Percentiles rank a stretch among this genome's conserved stretches.
Evolutionary conservation across 2,329 filamentous ascomycete genomes (phyloP).

Genomic region (Laburnicola sp.): DNA sequence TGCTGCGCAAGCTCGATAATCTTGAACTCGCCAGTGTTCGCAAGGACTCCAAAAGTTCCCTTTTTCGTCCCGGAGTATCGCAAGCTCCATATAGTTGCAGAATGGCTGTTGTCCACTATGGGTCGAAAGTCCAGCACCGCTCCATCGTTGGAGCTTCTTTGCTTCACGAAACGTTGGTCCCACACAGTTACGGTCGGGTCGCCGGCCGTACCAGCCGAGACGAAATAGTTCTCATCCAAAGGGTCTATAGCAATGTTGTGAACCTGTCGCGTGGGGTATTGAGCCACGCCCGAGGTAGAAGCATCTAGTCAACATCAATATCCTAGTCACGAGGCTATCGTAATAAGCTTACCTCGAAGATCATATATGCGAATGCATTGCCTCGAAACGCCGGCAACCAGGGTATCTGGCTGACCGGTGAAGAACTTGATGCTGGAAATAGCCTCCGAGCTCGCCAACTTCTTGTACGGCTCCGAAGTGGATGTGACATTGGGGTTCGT

Average conservation of each 20-base stretch:
- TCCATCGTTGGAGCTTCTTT: constrained; percentile 38
- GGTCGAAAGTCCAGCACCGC: constrained; percentile 62
- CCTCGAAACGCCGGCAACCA: constrained; percentile 75
- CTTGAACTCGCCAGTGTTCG: constrained; percentile 63
- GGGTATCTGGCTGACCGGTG: constrained; percentile 71
- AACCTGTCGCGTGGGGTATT: constrained; percentile 61
- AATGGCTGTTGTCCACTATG: constrained; percentile 53
- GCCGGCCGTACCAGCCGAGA: constrained; percentile 72
- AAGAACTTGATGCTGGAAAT: constrained; percentile 84
- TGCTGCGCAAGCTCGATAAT: constrained; percentile 59
- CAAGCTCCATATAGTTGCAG: constrained; percentile 63
- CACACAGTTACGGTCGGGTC: constrained; percentile 75
- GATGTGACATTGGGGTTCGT: constrained; percentile 57
- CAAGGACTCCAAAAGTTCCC: constrained; percentile 61
- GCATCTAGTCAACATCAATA: constrained; percentile 38
- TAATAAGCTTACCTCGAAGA: constrained; percentile 63
- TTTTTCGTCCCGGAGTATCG: constrained; percentile 62
- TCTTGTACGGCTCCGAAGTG: constrained; percentile 58
- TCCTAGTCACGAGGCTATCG: no score
- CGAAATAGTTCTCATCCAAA: constrained; percentile 79
- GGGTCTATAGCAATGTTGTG: constrained; percentile 77
- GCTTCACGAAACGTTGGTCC: constrained; percentile 65
- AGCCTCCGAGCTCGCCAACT: constrained; percentile 66
- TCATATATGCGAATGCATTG: constrained; percentile 77
- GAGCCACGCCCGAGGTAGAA: constrained; percentile 51